Percentiles rank a stretch among this genome's conserved stretches.
Conservation (phyloP, 345 rosid species). For the Carallia pectinifolia region DNA sequence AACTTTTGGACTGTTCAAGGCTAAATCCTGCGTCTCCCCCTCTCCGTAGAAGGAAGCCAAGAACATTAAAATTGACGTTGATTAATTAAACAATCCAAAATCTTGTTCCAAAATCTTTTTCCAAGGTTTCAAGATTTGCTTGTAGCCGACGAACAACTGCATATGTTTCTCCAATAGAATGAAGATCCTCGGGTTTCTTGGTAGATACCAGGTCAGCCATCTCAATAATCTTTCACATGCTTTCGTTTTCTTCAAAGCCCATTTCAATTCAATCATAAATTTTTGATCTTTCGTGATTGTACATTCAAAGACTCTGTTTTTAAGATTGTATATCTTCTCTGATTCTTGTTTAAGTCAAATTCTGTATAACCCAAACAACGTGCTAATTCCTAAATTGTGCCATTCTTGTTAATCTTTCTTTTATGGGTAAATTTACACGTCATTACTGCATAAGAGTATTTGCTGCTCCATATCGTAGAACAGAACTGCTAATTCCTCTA, state of each 20-base stretch:
- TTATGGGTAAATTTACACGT: neutral
- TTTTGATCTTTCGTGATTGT: neutral
- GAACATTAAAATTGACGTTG: neutral
- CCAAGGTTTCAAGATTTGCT: neutral
- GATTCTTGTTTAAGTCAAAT: no score
- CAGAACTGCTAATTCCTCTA: neutral
- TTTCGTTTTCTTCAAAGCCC: neutral
- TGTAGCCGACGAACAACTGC: neutral
- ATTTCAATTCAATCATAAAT: neutral
- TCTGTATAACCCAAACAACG: no score
- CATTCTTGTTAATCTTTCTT: neutral
- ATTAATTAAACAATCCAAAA: neutral
- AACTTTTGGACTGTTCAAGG: neutral
- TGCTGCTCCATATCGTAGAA: no score
- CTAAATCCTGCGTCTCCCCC: neutral
- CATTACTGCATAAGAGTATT: no score
- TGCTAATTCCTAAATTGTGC: neutral
- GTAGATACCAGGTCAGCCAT: slow-evolving; percentile 1
- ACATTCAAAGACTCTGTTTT: no score
- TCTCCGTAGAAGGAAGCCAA: neutral
- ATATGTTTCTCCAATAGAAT: neutral
- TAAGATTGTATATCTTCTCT: no score
- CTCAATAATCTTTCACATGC: neutral
- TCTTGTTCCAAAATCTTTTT: neutral
- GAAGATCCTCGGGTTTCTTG: neutral